Percentiles rank a stretch among this genome's conserved stretches.
These are phyloP conservation scores for Acacia pycnantha DNA, from an alignment of 331 rosid genomes.

Conservation along the genomic window DNA sequence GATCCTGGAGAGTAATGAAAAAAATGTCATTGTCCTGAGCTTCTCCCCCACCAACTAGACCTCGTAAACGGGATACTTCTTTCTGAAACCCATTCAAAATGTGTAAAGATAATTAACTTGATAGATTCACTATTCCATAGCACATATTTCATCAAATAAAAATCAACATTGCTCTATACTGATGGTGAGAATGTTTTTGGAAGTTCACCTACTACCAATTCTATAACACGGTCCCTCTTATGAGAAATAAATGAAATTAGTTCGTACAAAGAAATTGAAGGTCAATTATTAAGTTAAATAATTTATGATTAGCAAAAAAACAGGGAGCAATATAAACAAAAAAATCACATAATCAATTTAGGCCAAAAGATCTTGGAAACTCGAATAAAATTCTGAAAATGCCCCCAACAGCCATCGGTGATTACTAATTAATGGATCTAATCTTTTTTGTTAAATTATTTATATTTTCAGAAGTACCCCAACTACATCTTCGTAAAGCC, in stretches of 20 bases:
- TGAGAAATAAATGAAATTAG: background rate
- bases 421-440: background rate
- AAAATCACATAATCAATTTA: background rate
- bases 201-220: no score
- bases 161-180: no score
- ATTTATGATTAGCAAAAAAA: background rate
- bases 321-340: background rate
- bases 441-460: background rate
- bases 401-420: background rate
- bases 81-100: conserved; percentile 42
- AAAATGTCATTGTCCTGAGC: conserved; percentile 58
- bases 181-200: no score
- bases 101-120: background rate
- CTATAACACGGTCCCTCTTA: no score
- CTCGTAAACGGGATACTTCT: conserved; percentile 80
- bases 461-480: background rate
- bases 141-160: no score
- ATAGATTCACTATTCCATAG: background rate
- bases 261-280: background rate
- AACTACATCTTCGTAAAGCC: background rate
- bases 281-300: background rate
- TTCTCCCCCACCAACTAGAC: conserved; percentile 65
- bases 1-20: conserved; percentile 74
- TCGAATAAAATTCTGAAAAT: background rate
- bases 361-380: background rate